Percentiles rank a stretch among this genome's conserved stretches.
Evolutionary conservation across 345 rosid genomes (phyloP).

Genomic region (Dipteronia sinensis): DNA sequence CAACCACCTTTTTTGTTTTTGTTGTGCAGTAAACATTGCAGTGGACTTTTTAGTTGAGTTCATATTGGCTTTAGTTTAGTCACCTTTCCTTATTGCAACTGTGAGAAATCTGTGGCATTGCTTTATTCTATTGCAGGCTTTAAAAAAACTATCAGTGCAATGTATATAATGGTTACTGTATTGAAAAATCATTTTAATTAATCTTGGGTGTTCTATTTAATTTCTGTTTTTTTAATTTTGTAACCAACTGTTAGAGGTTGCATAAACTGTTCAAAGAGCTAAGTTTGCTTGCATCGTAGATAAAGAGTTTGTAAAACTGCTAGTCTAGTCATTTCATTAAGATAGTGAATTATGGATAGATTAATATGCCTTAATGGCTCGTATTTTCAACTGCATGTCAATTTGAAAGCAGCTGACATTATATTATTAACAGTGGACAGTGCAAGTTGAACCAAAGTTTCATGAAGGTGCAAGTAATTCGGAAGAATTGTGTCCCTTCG

Average conservation of each 20-base stretch:
- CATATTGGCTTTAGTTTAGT: constrained; percentile 6
- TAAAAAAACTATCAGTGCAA: neutral
- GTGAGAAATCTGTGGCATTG: neutral
- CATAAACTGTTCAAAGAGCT: neutral
- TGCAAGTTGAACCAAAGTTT: constrained; percentile 88
- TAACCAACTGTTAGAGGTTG: neutral
- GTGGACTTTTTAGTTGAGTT: constrained; percentile 1
- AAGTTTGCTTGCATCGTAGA: neutral
- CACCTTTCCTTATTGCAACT: neutral
- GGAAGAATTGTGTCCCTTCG: constrained; percentile 92
- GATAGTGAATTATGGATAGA: constrained; percentile 5
- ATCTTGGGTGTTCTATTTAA: neutral
- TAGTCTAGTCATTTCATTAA: constrained; percentile 1
- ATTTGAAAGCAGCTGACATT: constrained; percentile 26
- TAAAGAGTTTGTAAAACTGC: neutral
- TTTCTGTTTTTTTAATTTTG: neutral
- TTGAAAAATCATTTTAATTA: neutral
- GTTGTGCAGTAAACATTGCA: neutral
- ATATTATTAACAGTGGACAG: constrained; percentile 73
- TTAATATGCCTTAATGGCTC: neutral
- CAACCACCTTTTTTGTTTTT: neutral
- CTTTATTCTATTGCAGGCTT: neutral
- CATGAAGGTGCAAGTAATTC: constrained; percentile 92
- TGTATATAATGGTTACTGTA: neutral
- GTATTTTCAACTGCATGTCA: constrained; percentile 15